A percentile compares a stretch with the other conserved stretches of the same genome.
These are phyloP conservation scores for Biscogniauxia mediterranea DNA, from an alignment of 2,329 filamentous ascomycete genomes.

Conservation along the genomic window DNA sequence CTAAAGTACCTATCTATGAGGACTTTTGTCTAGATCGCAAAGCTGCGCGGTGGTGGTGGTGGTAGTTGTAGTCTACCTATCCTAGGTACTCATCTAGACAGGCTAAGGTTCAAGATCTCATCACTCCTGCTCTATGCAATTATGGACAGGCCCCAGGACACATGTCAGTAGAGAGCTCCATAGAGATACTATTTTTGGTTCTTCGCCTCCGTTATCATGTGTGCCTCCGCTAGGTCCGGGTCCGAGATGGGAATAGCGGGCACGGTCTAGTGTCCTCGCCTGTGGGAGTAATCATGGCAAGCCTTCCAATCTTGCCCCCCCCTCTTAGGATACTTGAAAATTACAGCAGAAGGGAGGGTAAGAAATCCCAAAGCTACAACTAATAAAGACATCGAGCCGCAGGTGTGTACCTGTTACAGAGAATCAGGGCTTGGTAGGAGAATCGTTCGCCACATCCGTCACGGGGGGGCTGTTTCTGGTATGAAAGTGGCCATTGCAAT, in stretches of 20 bases:
- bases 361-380: not conserved
- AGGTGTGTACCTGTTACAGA: not conserved
- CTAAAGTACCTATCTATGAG: not conserved
- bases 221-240: not conserved
- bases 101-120: not conserved
- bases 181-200: not conserved
- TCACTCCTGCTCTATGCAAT: not conserved
- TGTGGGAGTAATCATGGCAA: not conserved
- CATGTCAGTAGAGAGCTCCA: not conserved
- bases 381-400: not conserved
- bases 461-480: not conserved
- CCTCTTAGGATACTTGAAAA: not conserved
- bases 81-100: not conserved
- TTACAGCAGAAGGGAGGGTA: too few species aligned
- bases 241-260: not conserved
- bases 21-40: not conserved
- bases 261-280: not conserved
- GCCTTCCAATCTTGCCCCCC: not conserved
- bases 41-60: too few species aligned
- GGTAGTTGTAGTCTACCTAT: not conserved
- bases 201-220: not conserved
- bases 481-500: not conserved
- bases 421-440: not conserved
- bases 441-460: not conserved
- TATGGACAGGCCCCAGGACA: not conserved